Evolutionary conservation across 2,329 filamentous ascomycete species (phyloP), one percentile per base, ranked within the genome.

Genomic region (Chaetomium sp.): DNA sequence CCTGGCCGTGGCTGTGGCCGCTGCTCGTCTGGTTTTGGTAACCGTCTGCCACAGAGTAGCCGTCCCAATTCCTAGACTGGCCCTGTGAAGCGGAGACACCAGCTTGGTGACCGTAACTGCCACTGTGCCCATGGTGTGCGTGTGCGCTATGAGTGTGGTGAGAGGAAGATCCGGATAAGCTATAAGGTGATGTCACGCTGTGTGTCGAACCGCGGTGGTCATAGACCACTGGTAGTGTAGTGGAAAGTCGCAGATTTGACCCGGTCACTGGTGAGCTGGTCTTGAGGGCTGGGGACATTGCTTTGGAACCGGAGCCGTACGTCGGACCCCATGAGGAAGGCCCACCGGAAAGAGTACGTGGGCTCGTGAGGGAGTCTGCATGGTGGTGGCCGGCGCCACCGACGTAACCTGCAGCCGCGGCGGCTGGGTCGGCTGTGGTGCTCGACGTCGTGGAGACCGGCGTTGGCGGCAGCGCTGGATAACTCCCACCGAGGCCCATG

Each of bases 321-420:
- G 78, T 73, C 0, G 79, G 73, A 0, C 76, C 76, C 84, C 84
- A 86, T n/a, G 77, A 76, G 1, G 81, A 74, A 4, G 80, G 76
- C 1, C 79, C 79, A 2, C 81, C 81, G 0, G 81, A 78, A 2
- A 86, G 75, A 1, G 83, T 83, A 1, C 84, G 78, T 0, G 84
- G 83, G 9, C 83, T 86, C 0, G 82, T 78, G 33, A 86, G 78
- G 4, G 79, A 75, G 53, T 85, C 83, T 51, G 82, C 78, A 50
- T 83, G 80, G 69, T 78, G 72, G 38, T 74, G 78, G 68, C 72
- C 47, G 23, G 25, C 79, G 60, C 71, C 68, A 58, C 75, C 74
- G 19, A 74, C 76, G 69, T 75, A 82, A 66, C 74, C 80, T 62
- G 75, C 78, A 33, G 77, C 38, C 5, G 38, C 71, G 1, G 75